Evolutionary conservation across 73 alveolate species (phyloP).

Genomic region (Durusdinium trenchii): DNA sequence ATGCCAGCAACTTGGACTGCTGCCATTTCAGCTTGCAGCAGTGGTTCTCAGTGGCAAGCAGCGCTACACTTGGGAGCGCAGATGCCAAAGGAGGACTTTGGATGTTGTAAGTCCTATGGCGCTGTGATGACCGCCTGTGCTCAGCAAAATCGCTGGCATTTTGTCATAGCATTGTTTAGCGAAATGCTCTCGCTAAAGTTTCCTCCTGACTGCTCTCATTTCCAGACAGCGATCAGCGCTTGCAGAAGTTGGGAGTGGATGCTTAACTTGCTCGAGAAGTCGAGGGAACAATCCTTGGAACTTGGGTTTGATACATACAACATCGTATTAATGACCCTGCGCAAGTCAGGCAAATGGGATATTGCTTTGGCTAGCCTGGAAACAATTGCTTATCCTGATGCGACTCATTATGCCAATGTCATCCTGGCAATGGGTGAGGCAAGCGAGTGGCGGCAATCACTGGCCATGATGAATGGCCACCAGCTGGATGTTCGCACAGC

Average conservation of each 20-base stretch:
- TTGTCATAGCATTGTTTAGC: neutral
- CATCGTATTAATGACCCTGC: neutral
- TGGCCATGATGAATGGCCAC: neutral
- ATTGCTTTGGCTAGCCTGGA: conserved; percentile 18
- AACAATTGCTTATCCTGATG: neutral
- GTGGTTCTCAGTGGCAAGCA: conserved; percentile 23
- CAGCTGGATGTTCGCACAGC: neutral
- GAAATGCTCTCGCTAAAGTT: neutral
- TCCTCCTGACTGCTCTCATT: neutral
- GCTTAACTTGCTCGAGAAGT: neutral
- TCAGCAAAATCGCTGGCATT: conserved; percentile 18
- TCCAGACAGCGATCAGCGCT: conserved; percentile 29
- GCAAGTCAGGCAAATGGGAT: conserved; percentile 13
- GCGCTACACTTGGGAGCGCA: conserved; percentile 4
- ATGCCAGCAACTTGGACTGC: conserved; percentile 27
- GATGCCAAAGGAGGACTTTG: neutral
- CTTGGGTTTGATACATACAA: neutral
- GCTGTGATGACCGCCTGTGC: conserved; percentile 36
- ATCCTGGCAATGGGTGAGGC: conserved; percentile 28
- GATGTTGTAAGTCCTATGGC: neutral
- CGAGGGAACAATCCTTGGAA: neutral
- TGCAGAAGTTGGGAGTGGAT: conserved; percentile 49
- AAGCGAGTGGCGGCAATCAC: conserved; percentile 32
- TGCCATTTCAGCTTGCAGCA: conserved; percentile 11
- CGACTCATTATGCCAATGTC: neutral